Base-by-base conservation (phyloP, 345 rosid species). In the Crucihimalaya himalaica region DNA sequence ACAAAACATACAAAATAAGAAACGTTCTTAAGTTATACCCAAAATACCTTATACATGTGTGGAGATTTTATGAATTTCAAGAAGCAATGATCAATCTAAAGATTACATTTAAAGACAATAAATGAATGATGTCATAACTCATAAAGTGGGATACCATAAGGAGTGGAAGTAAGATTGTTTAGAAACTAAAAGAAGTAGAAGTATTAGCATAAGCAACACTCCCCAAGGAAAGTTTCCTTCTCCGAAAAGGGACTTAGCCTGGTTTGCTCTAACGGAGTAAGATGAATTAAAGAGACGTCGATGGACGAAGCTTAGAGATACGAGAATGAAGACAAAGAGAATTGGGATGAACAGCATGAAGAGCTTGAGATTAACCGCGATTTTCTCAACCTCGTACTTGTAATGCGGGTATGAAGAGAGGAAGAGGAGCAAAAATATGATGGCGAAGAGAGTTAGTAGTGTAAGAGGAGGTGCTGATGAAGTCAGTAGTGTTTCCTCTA, bases 101-200 rank as follows among this genome's bases (percentile, higher is more conserved):
- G 13, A 46, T 46, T 9, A 69, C 7, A 45, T 20, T 1, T 69
- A 4, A 57, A 12, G 16, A 11, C 25, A 45, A 21, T 10, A 57
- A 16, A 39, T 35, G 31, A 58, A 61, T 31, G 25, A 73, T 37
- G 34, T 84, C 84, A 82, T 37, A 80, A 71, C 39, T 84, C 81
- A 82, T 32, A 81, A 68, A 55, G 32, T 42, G 0, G 93, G 88
- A 51, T 72, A 79, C 89, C 93, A 89, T 65, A 86, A 74, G 58
- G 92, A 84, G 79, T 82, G 90, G 29, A 87, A 74, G 32, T 84
- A 81, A 0, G 96, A 84, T 74, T 84, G 96, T 68, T 80, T 84
- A 74, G 86, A 86, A 32, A 89, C 81, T 83, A 93, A 70, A 57
- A 89, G 31, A 70, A 88, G 86, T 57, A 89, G 73, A 81, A 85